Evolutionary conservation across 495 filamentous ascomycete genomes (phyloP).

Genomic region (Astrocystis sublimbata): DNA sequence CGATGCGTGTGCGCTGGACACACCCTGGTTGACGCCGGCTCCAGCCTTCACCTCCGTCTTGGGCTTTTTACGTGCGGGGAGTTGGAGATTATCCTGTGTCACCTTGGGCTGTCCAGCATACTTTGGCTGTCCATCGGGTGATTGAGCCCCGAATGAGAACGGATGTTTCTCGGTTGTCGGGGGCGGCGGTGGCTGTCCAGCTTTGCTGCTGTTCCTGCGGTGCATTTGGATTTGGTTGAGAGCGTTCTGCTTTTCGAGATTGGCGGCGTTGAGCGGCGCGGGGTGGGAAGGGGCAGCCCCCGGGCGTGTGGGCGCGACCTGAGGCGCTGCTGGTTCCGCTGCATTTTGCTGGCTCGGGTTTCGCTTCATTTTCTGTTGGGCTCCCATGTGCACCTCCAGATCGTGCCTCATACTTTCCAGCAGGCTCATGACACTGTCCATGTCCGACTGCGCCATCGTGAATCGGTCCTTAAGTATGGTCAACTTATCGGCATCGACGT

Average conservation of each 20-base stretch:
- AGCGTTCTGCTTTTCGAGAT: constrained; percentile 65
- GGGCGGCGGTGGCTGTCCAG: constrained; percentile 55
- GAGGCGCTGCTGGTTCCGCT: constrained; percentile 23
- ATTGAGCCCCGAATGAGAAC: constrained; percentile 67
- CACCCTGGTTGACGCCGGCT: constrained; percentile 19
- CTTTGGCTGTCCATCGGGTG: constrained; percentile 68
- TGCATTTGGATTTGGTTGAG: constrained; percentile 49
- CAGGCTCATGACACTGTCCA: constrained; percentile 53
- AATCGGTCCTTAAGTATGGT: constrained; percentile 54
- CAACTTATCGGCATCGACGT: constrained; percentile 54
- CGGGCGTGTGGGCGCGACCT: constrained; percentile 21
- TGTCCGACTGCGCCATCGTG: constrained; percentile 56
- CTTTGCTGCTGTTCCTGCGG: constrained; percentile 43
- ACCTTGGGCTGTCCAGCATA: constrained; percentile 49
- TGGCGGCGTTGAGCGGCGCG: constrained; percentile 62
- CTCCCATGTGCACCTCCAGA: constrained; percentile 22
- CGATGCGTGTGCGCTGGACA: constrained; percentile 41
- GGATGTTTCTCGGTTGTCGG: constrained; percentile 66
- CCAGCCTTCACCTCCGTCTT: constrained; percentile 49
- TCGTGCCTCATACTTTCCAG: constrained; percentile 42
- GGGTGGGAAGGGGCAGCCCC: constrained; percentile 36
- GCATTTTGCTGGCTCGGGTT: constrained; percentile 22
- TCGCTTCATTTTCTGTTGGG: constrained; percentile 24
- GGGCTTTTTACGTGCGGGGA: constrained; percentile 57
- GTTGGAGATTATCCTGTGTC: constrained; percentile 51